phyloP scores from a whole-genome alignment of 768 basidiomycete genomes.

The Tricholoma bakamatsutake region DNA sequence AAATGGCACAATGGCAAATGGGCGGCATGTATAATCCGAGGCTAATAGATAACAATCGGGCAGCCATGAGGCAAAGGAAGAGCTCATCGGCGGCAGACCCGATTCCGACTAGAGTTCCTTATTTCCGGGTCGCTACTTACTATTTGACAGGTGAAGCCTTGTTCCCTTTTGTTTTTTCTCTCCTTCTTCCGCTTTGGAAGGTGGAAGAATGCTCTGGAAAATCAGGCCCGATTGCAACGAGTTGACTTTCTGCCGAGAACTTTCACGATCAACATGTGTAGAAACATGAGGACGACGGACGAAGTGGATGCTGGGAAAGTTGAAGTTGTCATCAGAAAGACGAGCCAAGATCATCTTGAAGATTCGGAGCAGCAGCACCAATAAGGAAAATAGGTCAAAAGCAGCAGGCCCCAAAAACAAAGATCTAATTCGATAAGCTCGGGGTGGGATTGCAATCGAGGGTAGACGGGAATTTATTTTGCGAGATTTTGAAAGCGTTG shows the following conservation, averaged over 20 bases:
- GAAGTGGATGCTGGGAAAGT: constrained; percentile 9
- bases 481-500: background rate
- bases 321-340: constrained; percentile 15
- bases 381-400: constrained; percentile 9
- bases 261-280: constrained; percentile 32
- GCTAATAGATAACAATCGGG: background rate
- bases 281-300: constrained; percentile 30
- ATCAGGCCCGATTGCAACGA: constrained; percentile 6
- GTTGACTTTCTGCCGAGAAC: background rate
- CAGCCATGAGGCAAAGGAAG: background rate
- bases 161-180: background rate
- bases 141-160: background rate
- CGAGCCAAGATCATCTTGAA: constrained; percentile 13
- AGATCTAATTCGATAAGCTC: constrained; percentile 1
- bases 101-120: background rate
- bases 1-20: background rate
- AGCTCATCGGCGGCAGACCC: background rate
- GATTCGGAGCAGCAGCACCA: constrained; percentile 13
- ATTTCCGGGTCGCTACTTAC: background rate
- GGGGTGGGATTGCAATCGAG: background rate
- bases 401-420: constrained; percentile 4
- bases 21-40: background rate
- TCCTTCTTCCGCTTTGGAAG: constrained; percentile 10
- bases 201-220: constrained; percentile 3
- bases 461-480: background rate